Evolutionary conservation across 2,329 filamentous ascomycete genomes (phyloP).

Genomic region (Stemphylium lycopersici): DNA sequence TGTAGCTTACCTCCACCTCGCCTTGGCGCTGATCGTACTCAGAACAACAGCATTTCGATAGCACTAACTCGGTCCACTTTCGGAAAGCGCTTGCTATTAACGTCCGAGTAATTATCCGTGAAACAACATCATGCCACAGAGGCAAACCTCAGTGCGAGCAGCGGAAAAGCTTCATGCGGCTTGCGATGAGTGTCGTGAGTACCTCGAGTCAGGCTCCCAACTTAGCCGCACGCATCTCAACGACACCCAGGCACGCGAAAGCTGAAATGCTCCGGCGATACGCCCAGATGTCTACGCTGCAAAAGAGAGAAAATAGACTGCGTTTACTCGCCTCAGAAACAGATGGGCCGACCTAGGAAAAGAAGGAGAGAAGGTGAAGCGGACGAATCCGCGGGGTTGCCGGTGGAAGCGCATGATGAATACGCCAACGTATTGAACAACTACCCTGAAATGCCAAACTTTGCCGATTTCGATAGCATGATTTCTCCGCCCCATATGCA

Average conservation of each 20-base stretch:
- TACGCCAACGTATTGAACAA: slow-evolving; percentile 2
- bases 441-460: slow-evolving; percentile 5
- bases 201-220: slow-evolving; percentile 1
- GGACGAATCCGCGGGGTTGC: slow-evolving; percentile 1
- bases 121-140: not conserved
- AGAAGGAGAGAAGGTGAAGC: slow-evolving; percentile 43
- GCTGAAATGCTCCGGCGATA: slow-evolving; percentile 56
- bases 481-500: slow-evolving; percentile 19
- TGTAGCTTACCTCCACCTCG: slow-evolving; percentile 1
- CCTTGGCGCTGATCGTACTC: slow-evolving; percentile 6
- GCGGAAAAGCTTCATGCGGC: slow-evolving; percentile 42
- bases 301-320: slow-evolving; percentile 50
- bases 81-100: not conserved
- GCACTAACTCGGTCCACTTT: not conserved
- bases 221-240: slow-evolving; percentile 5
- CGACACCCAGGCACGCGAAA: slow-evolving; percentile 52
- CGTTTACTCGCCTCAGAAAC: slow-evolving; percentile 56
- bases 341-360: slow-evolving; percentile 60
- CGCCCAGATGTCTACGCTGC: slow-evolving; percentile 53
- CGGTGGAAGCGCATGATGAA: slow-evolving; percentile 6
- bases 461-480: slow-evolving; percentile 19
- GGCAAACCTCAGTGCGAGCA: slow-evolving; percentile 24
- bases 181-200: slow-evolving; percentile 47
- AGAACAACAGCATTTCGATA: slow-evolving; percentile 2
- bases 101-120: not conserved